Base-by-base conservation (phyloP, 257 asterid species). In the Paraleonurus japonicus region DNA sequence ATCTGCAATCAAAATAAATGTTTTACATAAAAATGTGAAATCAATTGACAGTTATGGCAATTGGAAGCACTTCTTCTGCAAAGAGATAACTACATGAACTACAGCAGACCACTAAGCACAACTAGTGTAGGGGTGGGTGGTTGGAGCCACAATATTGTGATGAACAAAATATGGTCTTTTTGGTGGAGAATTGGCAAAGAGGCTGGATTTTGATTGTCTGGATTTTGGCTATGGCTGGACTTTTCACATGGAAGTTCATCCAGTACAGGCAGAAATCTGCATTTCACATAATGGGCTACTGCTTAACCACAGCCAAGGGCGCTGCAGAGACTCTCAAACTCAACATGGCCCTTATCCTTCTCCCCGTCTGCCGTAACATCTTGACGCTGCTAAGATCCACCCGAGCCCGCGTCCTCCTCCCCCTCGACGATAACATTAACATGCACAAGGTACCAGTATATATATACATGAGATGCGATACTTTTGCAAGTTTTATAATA, bases 261-360 rank as follows among this genome's bases (percentile, higher is more conserved):
- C 95, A 88, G 35, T 88, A 92, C 73, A 67, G 82, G 71, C 89
- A 62, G 23, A 81, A 64, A 59, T 70, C 86, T 4, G 94, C 95
- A 3, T 92, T 89, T 79, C 95, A 88, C 8, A 67, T 86, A 22
- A 85, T 88, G 96, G 98, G 98, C 1, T 70, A 88, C 70, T 92
- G 98, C 79, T 77, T 89, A 28, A 69, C 96, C 8, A 92, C 96
- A 3, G 96, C 98, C 57, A 92, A 92, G 72, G 98, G 98, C 5
- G 96, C 98, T 8, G 98, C 98, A 0, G 98, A 92, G 83, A 92
- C 96, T 1, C 90, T 92, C 51, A 92, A 92, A 71, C 86, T 92
- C 83, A 92, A 92, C 87, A 88, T 92, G 96, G 98, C 98, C 12
- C 80, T 92, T n/a, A 79, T 92, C 67, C 96, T 92, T 16, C 76